Evolutionary conservation across 2,329 filamentous ascomycete species (phyloP), one percentile per base, ranked within the genome.

Genomic region (Calonectria honghensis): DNA sequence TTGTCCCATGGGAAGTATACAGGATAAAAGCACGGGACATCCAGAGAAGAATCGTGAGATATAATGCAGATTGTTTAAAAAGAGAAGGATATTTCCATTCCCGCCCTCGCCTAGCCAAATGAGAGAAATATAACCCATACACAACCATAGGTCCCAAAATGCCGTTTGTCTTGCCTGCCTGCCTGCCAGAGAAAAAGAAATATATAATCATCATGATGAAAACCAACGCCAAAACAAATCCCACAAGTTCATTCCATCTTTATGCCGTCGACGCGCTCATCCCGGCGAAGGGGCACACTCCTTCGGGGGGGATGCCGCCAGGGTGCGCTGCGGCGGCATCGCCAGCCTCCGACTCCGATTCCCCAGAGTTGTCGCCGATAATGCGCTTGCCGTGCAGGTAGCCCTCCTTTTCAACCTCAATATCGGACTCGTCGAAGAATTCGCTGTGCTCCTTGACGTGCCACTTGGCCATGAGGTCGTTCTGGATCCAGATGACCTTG

Each of bases 401-500:
- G 0, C 93, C 93, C 81, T 94, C 93, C 68, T 87, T 85, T 81
- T 94, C 92, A 57, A 91, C 83, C 32, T 88, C 85, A 18, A 89
- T 85, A 61, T 88, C 87, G 70, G 87, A 87, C 16, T 87, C 85
- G 20, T 85, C 85, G 1, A 84, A 83, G 77, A 87, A 91, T 83
- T 95, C 93, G 45, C 92, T 90, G 65, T 93, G 92, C 77, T 94
- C 93, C 41, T 90, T 88, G 45, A 94, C 91, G 80, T 95, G 94
- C 93, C 94, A 96, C 83, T 94, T 94, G n/a, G 94, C 93, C 83
- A 96, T 94, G 37, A 96, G 88, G 83, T 96, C 94, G 82, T 96
- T 96, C 85, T 96, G 95, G 78, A 96, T 96, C 94, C 94, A 96
- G 77, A 96, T 93, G 32, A 96, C 92, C 84, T 97, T 96, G 76